Percentiles rank a stretch among this genome's conserved stretches.
Evolutionary conservation across 208 protist genomes (phyloP).

Genomic region (Wallacemonas sp.): DNA sequence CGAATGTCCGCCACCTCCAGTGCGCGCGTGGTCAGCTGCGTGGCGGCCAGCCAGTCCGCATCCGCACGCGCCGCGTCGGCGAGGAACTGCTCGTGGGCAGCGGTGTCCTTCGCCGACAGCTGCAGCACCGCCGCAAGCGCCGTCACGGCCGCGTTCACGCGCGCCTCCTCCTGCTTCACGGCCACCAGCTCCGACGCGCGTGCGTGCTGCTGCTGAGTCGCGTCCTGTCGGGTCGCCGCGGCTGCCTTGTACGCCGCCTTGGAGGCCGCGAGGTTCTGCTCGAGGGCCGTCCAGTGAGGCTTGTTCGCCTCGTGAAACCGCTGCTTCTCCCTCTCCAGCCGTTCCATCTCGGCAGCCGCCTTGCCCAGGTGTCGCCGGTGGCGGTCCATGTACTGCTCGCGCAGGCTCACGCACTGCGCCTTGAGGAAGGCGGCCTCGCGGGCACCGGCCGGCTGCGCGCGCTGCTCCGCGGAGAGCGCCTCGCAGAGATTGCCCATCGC

Average conservation of each 20-base stretch:
- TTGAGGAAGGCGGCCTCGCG: slow-evolving; percentile 18
- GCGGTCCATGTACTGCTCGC: slow-evolving; percentile 25
- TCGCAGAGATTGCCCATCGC: slow-evolving; percentile 34
- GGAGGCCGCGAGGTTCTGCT: neutral
- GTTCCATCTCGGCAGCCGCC: neutral
- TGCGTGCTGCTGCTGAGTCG: neutral
- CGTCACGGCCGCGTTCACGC: slow-evolving; percentile 2
- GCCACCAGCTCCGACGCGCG: neutral
- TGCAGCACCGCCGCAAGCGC: slow-evolving; percentile 2
- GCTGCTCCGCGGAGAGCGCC: slow-evolving; percentile 17
- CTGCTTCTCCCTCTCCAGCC: neutral
- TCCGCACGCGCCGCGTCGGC: neutral
- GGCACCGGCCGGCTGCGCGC: slow-evolving; percentile 1
- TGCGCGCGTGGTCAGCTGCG: slow-evolving; percentile 1
- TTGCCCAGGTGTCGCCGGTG: neutral
- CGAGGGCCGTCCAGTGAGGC: neutral
- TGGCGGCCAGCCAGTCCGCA: neutral
- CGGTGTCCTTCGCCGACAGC: slow-evolving; percentile 3
- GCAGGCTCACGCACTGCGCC: neutral
- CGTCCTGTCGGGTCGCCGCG: neutral
- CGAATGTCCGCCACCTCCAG: slow-evolving; percentile 32
- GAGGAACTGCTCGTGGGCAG: neutral
- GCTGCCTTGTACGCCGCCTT: neutral
- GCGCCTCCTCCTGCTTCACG: neutral
- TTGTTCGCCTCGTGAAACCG: slow-evolving; percentile 4